Conservation (phyloP, 1,284 basidiomycete genomes). For the Sanguinoderma infundibulare region DNA sequence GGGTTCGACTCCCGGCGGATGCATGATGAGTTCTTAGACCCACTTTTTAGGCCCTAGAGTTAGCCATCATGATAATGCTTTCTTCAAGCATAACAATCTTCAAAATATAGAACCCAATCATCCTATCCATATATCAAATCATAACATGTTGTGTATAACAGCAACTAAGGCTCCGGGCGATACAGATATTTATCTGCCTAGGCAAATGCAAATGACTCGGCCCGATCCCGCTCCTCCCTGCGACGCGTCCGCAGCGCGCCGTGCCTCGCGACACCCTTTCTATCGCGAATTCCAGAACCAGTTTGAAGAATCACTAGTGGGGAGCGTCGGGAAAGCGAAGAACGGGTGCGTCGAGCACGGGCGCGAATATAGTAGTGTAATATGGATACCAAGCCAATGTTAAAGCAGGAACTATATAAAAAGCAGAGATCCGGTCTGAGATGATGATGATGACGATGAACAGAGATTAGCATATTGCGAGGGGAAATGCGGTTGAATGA, state of each 20-base stretch:
- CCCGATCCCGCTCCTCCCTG: conserved; percentile 17
- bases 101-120: too few species aligned
- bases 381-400: background rate
- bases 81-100: too few species aligned
- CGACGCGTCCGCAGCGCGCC: conserved; percentile 19
- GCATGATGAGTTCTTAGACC: conserved; percentile 25
- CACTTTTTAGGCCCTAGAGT: background rate
- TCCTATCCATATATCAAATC: background rate
- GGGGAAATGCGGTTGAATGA: background rate
- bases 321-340: conserved; percentile 9
- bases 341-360: conserved; percentile 25
- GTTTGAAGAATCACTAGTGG: background rate
- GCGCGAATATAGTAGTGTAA: conserved; percentile 11
- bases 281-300: conserved; percentile 15
- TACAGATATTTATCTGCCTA: conserved; percentile 21
- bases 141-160: background rate
- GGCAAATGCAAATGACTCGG: conserved; percentile 15
- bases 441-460: conserved; percentile 3
- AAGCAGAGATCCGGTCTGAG: conserved; percentile 3
- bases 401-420: background rate
- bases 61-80: too few species aligned
- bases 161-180: conserved; percentile 14
- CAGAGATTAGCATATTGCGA: background rate
- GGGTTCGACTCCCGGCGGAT: conserved; percentile 62
- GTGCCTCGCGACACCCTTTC: conserved; percentile 12